Conservation (phyloP, 2,329 filamentous ascomycete genomes). For the Dryadomyces quercus-mongolicae region DNA sequence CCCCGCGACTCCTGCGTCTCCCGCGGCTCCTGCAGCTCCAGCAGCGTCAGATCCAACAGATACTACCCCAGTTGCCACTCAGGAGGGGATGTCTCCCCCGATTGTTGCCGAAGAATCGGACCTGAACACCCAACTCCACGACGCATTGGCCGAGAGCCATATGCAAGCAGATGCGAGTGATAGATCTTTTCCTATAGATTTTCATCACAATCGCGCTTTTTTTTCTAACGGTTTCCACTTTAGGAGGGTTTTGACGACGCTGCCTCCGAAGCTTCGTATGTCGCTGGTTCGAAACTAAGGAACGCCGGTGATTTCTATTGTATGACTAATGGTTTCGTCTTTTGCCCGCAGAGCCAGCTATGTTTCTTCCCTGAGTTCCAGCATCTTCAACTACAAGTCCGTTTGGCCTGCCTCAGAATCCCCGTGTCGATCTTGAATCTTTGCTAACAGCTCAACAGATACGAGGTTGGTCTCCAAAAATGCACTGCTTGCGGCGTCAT, state of each 20-base stretch:
- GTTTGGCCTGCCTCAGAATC: neutral
- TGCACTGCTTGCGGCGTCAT: neutral
- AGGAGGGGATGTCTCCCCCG: too few species aligned
- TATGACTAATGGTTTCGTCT: neutral
- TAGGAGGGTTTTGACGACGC: neutral
- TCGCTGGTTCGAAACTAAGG: neutral
- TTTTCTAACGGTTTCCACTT: neutral
- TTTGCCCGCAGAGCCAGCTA: neutral
- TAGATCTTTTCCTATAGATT: neutral
- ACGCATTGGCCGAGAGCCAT: neutral
- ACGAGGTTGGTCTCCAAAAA: neutral
- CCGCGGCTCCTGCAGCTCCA: too few species aligned
- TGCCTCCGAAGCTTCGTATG: neutral
- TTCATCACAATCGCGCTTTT: neutral
- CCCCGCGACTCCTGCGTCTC: too few species aligned
- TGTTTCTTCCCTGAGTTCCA: neutral
- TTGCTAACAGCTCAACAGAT: neutral
- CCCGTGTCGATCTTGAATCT: too few species aligned
- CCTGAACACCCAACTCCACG: neutral
- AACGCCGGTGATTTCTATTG: too few species aligned
- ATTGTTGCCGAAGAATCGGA: neutral
- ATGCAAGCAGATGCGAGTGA: neutral
- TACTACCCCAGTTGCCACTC: too few species aligned
- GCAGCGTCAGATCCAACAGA: too few species aligned
- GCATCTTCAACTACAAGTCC: neutral